These are phyloP conservation scores for Brassica rapa DNA, from an alignment of 345 rosid genomes.

Conservation along the genomic window DNA sequence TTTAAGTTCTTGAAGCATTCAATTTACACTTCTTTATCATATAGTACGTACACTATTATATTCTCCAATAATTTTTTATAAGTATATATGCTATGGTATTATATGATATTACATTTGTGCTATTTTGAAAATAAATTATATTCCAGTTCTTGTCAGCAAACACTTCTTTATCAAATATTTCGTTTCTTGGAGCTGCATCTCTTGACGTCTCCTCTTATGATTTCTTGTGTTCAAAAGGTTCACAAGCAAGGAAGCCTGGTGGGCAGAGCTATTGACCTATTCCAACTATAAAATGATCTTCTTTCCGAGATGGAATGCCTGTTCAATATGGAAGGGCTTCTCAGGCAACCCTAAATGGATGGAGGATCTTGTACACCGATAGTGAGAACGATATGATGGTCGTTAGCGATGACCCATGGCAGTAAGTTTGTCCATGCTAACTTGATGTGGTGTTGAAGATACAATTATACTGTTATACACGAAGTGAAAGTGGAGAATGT, in stretches of 20 bases:
- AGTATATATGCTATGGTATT: no score
- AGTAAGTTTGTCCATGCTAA: conserved; percentile 51
- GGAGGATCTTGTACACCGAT: conserved; percentile 83
- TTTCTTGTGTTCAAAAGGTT: conserved; percentile 55
- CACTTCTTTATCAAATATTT: no score
- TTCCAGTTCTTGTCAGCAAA: no score
- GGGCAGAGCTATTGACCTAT: conserved; percentile 74
- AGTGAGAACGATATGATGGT: conserved; percentile 91
- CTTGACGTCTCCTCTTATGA: background rate
- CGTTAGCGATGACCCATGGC: conserved; percentile 93
- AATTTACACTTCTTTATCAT: no score
- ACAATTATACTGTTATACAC: conserved; percentile 56
- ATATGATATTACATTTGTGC: no score
- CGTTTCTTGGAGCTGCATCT: no score
- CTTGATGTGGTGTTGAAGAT: conserved; percentile 64
- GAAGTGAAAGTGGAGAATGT: conserved; percentile 83
- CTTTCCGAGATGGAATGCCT: conserved; percentile 67
- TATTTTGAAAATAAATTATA: no score
- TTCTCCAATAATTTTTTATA: no score
- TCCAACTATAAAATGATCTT: conserved; percentile 53
- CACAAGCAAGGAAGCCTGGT: conserved; percentile 91
- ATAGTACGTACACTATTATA: no score
- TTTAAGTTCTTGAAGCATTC: no score
- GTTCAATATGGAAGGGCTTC: conserved; percentile 81
- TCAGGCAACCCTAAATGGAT: conserved; percentile 71